Evolutionary conservation across 768 basidiomycete species (phyloP).

Genomic region (Sarcodon aspratus): DNA sequence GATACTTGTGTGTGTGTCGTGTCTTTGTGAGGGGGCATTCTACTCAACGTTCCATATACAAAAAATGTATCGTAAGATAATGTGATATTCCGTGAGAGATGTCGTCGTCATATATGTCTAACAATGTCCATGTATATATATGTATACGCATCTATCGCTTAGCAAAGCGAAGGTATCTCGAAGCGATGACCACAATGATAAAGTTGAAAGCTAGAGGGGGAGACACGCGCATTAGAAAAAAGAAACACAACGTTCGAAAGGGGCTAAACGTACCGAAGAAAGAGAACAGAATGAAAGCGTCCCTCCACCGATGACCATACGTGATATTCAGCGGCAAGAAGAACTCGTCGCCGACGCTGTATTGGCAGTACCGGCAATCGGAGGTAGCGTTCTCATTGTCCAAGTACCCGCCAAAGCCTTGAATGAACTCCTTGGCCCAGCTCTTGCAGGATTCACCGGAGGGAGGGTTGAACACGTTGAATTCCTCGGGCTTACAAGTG

Average conservation of each 20-base stretch:
- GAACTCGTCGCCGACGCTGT: slow-evolving; percentile 56
- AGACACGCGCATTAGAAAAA: neutral
- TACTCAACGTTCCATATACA: too few relatives aligned
- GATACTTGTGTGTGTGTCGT: too few relatives aligned
- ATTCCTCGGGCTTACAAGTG: slow-evolving; percentile 56
- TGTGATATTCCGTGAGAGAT: too few relatives aligned
- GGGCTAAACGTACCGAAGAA: slow-evolving; percentile 35
- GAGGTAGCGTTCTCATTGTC: slow-evolving; percentile 48
- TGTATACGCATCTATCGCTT: slow-evolving; percentile 32
- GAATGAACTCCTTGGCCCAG: slow-evolving; percentile 65
- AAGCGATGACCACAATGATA: slow-evolving; percentile 50
- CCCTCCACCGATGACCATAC: slow-evolving; percentile 54
- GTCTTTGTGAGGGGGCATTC: too few relatives aligned
- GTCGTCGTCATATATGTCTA: too few relatives aligned
- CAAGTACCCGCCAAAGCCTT: slow-evolving; percentile 59
- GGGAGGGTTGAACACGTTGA: slow-evolving; percentile 62
- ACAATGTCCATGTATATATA: neutral
- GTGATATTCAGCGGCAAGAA: slow-evolving; percentile 56
- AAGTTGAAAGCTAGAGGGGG: slow-evolving; percentile 52
- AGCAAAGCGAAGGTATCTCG: slow-evolving; percentile 60
- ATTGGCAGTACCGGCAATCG: slow-evolving; percentile 68
- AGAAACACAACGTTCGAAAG: neutral
- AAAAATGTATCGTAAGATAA: too few relatives aligned
- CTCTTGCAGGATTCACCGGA: slow-evolving; percentile 55
- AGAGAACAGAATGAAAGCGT: slow-evolving; percentile 53